Evolutionary conservation across 106 monocot species (phyloP).

Genomic region (Triglochin maritima): DNA sequence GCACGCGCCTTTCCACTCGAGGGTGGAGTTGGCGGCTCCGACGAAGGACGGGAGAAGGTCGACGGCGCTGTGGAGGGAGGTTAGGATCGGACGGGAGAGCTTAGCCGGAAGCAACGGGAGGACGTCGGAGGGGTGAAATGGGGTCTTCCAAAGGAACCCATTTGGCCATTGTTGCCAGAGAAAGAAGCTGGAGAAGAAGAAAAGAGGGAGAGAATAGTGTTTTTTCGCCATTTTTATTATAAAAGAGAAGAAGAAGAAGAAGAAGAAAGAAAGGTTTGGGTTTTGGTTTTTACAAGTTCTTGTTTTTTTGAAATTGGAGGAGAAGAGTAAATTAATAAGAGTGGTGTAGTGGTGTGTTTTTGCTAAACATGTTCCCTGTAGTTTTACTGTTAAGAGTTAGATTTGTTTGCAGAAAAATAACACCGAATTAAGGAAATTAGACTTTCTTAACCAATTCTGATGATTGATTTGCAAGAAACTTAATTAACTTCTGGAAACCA

Average conservation of each 20-base stretch:
- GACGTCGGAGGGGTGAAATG: conserved; percentile 15
- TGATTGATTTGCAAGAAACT: no score
- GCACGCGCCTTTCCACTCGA: conserved; percentile 67
- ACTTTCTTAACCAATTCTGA: no score
- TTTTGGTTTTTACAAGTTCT: no score
- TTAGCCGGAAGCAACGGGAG: conserved; percentile 18
- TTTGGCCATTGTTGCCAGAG: conserved; percentile 3
- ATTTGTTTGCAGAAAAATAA: no score
- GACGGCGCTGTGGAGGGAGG: conserved; percentile 12
- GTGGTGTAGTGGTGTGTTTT: neutral
- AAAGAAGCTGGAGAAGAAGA: neutral
- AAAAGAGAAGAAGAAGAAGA: no score
- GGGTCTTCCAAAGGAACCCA: conserved; percentile 5
- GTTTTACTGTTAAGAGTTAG: neutral
- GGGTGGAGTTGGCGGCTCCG: conserved; percentile 18
- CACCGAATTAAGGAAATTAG: no score
- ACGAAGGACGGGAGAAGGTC: conserved; percentile 27
- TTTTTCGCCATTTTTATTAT: conserved; percentile 2
- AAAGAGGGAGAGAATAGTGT: neutral
- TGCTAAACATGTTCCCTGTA: no score
- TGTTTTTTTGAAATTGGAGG: no score
- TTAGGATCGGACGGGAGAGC: conserved; percentile 11
- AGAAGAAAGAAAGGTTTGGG: neutral
- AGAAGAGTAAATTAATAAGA: neutral
- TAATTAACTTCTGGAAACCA: no score